Conservation (phyloP, 257 asterid species). For the Petunia axillaris region DNA sequence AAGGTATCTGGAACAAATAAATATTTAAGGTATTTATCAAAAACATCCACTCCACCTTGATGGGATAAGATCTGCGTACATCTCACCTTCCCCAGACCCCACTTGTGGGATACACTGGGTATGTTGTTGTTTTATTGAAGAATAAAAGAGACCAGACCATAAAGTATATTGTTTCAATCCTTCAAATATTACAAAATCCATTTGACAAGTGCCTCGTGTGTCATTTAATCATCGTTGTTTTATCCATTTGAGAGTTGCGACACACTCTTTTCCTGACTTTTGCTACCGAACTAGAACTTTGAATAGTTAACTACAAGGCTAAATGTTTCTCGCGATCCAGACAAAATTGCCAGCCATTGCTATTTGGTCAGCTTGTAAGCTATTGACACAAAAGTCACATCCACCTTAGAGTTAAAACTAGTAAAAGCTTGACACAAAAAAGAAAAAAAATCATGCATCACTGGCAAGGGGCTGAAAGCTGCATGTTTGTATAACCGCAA, state of each 20-base stretch:
- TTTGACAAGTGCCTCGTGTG: not conserved
- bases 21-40: no score
- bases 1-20: no score
- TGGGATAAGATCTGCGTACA: no score
- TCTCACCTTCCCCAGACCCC: no score
- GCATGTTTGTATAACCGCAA: not conserved
- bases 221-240: not conserved
- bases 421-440: not conserved
- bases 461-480: not conserved
- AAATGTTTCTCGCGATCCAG: not conserved
- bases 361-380: constrained; percentile 8
- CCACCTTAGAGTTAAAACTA: not conserved
- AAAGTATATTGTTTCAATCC: no score
- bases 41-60: no score
- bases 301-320: not conserved
- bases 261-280: not conserved
- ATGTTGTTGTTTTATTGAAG: no score
- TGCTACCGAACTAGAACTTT: not conserved
- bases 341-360: constrained; percentile 13
- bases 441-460: not conserved
- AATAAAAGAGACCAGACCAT: not conserved
- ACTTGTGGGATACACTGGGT: no score
- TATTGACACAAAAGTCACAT: not conserved
- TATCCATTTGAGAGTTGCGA: not conserved
- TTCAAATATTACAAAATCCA: no score